These are phyloP conservation scores for Lactarius vividus DNA, from an alignment of 768 basidiomycete genomes.

Conservation along the genomic window DNA sequence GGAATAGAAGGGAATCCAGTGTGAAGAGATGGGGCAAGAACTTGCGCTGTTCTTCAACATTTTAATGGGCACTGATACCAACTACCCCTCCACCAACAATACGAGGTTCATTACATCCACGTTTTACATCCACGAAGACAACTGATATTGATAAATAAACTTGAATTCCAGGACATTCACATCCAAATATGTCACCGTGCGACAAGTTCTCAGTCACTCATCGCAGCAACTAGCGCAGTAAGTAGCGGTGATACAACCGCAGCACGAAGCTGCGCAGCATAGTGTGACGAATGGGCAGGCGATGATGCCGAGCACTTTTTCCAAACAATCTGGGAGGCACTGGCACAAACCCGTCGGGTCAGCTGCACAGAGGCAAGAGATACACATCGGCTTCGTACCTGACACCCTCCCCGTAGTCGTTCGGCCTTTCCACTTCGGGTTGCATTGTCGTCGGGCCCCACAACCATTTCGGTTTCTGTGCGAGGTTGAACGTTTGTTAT, in stretches of 20 bases:
- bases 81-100: no score
- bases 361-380: background rate
- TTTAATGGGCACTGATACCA: no score
- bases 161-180: background rate
- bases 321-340: no score
- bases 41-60: no score
- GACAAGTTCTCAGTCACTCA: background rate
- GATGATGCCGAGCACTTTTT: no score
- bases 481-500: constrained; percentile 20
- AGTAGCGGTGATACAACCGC: no score
- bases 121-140: background rate
- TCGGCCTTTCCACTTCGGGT: constrained; percentile 11
- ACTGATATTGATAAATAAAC: background rate
- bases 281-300: no score
- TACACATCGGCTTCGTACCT: background rate
- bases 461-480: constrained; percentile 6
- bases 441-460: background rate
- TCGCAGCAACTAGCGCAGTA: no score
- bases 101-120: no score
- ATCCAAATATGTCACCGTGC: background rate
- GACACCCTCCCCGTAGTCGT: constrained; percentile 19
- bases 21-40: no score
- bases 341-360: background rate
- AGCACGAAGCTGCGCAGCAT: background rate
- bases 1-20: no score